Percentiles rank a stretch among this genome's conserved stretches.
Evolutionary conservation across 306 rosid species (phyloP).

Genomic region (Rosa rugosa): DNA sequence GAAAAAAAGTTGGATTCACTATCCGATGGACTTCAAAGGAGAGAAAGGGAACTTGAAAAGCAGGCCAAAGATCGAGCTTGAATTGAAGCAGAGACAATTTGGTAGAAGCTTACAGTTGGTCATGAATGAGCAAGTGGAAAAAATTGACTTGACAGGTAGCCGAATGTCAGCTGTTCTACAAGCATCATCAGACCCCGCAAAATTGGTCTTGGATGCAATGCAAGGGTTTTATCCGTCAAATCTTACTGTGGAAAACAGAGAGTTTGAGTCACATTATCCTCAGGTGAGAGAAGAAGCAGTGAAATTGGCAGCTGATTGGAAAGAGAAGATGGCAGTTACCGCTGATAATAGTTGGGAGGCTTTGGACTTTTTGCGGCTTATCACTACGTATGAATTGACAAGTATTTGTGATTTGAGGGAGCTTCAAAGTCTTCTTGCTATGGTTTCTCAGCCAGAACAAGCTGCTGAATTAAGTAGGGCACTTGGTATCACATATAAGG

Average conservation of each 20-base stretch:
- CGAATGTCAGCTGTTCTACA: constrained; percentile 30
- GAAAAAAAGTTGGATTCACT: background rate
- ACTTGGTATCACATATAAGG: constrained; percentile 33
- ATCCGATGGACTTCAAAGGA: constrained; percentile 27
- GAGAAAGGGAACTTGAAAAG: constrained; percentile 26
- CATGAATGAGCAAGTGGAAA: constrained; percentile 32
- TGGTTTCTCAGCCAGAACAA: constrained; percentile 33
- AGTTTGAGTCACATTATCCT: constrained; percentile 28
- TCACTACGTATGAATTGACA: constrained; percentile 32
- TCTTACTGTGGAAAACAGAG: background rate
- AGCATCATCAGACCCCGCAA: constrained; percentile 36
- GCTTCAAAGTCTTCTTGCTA: constrained; percentile 21
- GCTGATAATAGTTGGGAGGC: constrained; percentile 25
- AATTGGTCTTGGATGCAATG: constrained; percentile 49
- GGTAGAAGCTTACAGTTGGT: constrained; percentile 31
- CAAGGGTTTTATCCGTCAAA: constrained; percentile 34
- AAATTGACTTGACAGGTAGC: constrained; percentile 20
- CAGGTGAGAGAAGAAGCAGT: constrained; percentile 43
- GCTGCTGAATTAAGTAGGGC: constrained; percentile 27
- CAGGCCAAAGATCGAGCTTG: constrained; percentile 21
- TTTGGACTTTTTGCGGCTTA: constrained; percentile 41
- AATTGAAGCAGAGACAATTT: constrained; percentile 20
- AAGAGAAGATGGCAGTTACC: constrained; percentile 29
- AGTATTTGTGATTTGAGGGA: constrained; percentile 27
- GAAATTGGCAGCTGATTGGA: constrained; percentile 43